These are phyloP conservation scores for Thyridium curvatum DNA, from an alignment of 2,329 filamentous ascomycete species.

Conservation along the genomic window DNA sequence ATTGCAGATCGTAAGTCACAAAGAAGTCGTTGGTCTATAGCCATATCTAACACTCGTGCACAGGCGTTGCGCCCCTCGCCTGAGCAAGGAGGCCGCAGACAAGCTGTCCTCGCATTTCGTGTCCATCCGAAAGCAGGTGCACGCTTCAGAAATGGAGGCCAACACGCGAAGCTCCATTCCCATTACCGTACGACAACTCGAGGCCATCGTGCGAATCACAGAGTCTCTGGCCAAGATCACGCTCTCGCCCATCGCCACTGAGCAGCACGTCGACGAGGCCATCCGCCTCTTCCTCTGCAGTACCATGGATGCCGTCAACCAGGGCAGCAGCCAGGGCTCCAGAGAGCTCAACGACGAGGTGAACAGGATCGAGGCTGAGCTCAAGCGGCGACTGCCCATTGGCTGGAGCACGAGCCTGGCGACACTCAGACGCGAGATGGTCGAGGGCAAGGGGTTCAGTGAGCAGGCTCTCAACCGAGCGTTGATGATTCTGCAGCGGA, in stretches of 20 bases:
- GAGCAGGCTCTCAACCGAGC: conserved; percentile 82
- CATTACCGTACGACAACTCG: conserved; percentile 94
- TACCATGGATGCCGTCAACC: conserved; percentile 96
- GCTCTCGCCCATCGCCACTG: conserved; percentile 78
- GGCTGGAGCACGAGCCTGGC: conserved; percentile 92
- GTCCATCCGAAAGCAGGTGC: conserved; percentile 88
- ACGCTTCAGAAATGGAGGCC: conserved; percentile 81
- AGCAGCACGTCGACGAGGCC: conserved; percentile 91
- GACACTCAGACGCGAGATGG: conserved; percentile 82
- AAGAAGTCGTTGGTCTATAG: too few relatives aligned
- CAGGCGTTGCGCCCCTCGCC: conserved; percentile 84
- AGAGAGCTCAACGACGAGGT: conserved; percentile 90
- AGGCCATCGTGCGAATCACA: conserved; percentile 95
- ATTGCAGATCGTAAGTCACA: conserved; percentile 83
- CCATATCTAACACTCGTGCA: conserved; percentile 23
- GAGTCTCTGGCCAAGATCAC: conserved; percentile 91
- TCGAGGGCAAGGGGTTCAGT: conserved; percentile 83
- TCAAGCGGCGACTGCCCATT: conserved; percentile 81
- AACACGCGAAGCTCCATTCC: conserved; percentile 90
- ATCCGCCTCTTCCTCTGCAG: conserved; percentile 93
- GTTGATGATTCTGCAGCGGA: conserved; percentile 76
- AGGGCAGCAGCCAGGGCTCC: conserved; percentile 76
- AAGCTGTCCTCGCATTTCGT: conserved; percentile 97
- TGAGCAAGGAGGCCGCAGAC: conserved; percentile 86
- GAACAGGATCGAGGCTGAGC: conserved; percentile 77